Evolutionary conservation across 23 red algal species (phyloP).

Genomic region (Cyanidiococcus yangmingshanensis): DNA sequence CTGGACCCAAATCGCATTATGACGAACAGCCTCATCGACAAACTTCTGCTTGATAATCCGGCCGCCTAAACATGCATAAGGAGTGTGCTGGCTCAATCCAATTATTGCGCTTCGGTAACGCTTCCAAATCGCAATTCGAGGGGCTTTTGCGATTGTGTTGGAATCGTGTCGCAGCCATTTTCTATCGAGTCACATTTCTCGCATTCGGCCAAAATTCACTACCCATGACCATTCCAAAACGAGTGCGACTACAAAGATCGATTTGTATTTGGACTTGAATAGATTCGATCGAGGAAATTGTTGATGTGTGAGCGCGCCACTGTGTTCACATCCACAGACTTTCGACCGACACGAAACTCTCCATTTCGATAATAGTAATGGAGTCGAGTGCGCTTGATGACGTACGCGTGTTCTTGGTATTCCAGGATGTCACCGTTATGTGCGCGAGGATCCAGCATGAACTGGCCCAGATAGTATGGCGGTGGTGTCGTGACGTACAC

Average conservation of each 20-base stretch:
- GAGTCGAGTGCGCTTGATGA: not conserved
- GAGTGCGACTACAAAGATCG: not conserved
- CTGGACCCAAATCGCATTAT: constrained; percentile 14
- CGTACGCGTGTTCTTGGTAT: not conserved
- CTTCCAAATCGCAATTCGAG: too few relatives aligned
- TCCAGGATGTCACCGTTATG: not conserved
- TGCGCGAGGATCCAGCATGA: not conserved
- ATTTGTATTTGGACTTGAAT: not conserved
- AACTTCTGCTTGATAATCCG: not conserved
- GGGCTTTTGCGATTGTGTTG: too few relatives aligned
- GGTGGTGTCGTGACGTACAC: not conserved
- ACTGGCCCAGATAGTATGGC: not conserved
- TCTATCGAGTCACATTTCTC: too few relatives aligned
- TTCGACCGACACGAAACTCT: not conserved
- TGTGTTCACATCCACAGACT: not conserved
- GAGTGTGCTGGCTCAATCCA: too few relatives aligned
- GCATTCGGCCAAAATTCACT: too few relatives aligned
- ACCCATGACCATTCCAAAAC: too few relatives aligned
- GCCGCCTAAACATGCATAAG: too few relatives aligned
- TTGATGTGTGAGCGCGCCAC: not conserved
- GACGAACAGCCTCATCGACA: not conserved
- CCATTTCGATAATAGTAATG: not conserved
- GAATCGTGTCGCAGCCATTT: too few relatives aligned
- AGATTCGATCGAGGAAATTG: not conserved
- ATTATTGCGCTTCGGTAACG: too few relatives aligned